phyloP scores from a whole-genome alignment of 73 alveolate species.

The Paramecium caudatum region DNA sequence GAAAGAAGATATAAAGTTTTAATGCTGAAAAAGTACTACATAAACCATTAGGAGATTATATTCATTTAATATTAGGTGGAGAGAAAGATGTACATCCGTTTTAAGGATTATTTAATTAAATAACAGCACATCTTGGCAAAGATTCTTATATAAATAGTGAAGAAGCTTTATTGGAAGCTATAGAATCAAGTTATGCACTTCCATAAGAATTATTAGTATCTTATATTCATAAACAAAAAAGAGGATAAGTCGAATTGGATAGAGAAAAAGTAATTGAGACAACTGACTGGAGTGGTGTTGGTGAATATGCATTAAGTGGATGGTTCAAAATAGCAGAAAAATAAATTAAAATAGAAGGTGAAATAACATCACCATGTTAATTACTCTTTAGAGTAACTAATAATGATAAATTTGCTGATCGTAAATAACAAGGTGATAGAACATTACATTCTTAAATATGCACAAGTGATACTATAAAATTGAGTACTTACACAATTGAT shows the following conservation, averaged over 20 bases:
- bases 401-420: conserved; percentile 13
- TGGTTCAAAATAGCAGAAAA: conserved; percentile 57
- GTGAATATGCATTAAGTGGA: conserved; percentile 64
- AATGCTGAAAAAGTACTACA: conserved; percentile 28
- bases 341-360: conserved; percentile 27
- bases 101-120: conserved; percentile 1
- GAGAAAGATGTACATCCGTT: conserved; percentile 18
- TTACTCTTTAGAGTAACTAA: conserved; percentile 39
- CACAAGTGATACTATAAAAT: not conserved
- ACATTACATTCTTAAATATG: conserved; percentile 25
- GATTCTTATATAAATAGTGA: not conserved
- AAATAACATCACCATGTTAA: conserved; percentile 27
- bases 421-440: conserved; percentile 64
- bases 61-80: conserved; percentile 43
- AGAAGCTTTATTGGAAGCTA: not conserved
- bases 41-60: conserved; percentile 14
- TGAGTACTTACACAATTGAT: conserved; percentile 20
- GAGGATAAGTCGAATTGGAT: conserved; percentile 22
- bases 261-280: not conserved
- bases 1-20: not conserved
- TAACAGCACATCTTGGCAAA: conserved; percentile 9
- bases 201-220: conserved; percentile 39
- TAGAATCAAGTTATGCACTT: conserved; percentile 23
- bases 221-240: not conserved
- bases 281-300: not conserved